phyloP scores from a whole-genome alignment of 1,284 basidiomycete species.

The Hymenochaete sp. region DNA sequence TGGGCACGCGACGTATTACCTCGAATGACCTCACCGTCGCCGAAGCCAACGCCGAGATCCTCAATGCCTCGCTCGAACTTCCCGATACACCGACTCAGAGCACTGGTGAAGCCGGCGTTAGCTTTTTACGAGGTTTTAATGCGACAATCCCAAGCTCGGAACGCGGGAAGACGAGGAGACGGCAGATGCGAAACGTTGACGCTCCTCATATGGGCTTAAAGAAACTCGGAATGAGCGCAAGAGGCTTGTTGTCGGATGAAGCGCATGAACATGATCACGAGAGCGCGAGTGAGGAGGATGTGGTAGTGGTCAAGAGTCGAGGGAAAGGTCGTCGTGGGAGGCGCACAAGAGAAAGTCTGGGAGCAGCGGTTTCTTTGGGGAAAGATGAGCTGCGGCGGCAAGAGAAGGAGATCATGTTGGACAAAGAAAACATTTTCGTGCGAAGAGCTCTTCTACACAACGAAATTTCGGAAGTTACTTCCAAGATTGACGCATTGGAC shows the following conservation, averaged over 20 bases:
- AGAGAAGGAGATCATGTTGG: conserved; percentile 73
- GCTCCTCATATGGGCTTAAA: conserved; percentile 70
- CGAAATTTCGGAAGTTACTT: conserved; percentile 81
- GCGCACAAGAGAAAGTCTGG: conserved; percentile 57
- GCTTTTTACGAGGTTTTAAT: conserved; percentile 79
- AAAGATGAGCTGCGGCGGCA: conserved; percentile 77
- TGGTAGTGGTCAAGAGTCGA: conserved; percentile 37
- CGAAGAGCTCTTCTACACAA: conserved; percentile 71
- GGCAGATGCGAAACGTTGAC: conserved; percentile 76
- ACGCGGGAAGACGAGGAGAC: conserved; percentile 60
- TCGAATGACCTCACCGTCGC: conserved; percentile 78
- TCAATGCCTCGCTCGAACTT: conserved; percentile 62
- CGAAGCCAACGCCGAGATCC: conserved; percentile 72
- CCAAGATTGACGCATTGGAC: conserved; percentile 83
- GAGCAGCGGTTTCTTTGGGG: conserved; percentile 62
- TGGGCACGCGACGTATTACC: conserved; percentile 59
- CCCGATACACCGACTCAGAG: too few species aligned
- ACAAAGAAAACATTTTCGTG: conserved; percentile 86
- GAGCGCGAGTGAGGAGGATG: conserved; percentile 58
- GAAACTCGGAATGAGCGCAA: conserved; percentile 65
- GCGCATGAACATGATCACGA: conserved; percentile 46
- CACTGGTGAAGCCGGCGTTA: conserved; percentile 59
- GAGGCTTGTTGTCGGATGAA: conserved; percentile 65
- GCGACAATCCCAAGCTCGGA: conserved; percentile 87
- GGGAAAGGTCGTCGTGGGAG: conserved; percentile 45